Conservation (phyloP, 2,329 filamentous ascomycete genomes). For the Claviceps arundinis region DNA sequence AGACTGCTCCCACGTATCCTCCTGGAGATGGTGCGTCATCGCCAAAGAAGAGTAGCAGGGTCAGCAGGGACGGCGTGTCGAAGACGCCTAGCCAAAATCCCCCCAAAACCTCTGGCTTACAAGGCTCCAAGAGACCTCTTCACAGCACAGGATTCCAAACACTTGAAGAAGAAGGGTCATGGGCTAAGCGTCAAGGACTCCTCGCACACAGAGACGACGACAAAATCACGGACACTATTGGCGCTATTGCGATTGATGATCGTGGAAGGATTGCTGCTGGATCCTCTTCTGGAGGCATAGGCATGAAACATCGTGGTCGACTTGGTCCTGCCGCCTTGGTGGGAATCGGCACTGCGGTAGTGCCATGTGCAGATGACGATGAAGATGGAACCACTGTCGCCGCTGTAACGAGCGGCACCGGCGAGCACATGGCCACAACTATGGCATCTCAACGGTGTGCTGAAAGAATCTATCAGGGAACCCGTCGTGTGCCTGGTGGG, state of each 20-base stretch:
- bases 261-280: slow-evolving; percentile 82
- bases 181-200: slow-evolving; percentile 9
- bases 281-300: slow-evolving; percentile 93
- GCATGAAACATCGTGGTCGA: slow-evolving; percentile 91
- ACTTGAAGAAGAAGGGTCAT: slow-evolving; percentile 3
- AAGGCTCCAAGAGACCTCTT: slow-evolving; percentile 23
- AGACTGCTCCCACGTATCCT: background rate
- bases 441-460: slow-evolving; percentile 82
- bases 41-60: slow-evolving; percentile 6
- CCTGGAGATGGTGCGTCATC: slow-evolving; percentile 10
- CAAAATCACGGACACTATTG: slow-evolving; percentile 80
- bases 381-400: slow-evolving; percentile 58
- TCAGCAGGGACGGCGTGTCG: background rate
- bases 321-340: slow-evolving; percentile 87
- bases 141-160: background rate
- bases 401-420: slow-evolving; percentile 83
- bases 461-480: slow-evolving; percentile 66
- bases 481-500: slow-evolving; percentile 46
- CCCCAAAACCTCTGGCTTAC: background rate
- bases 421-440: slow-evolving; percentile 95
- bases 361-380: slow-evolving; percentile 64
- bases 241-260: slow-evolving; percentile 83
- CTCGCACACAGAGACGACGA: slow-evolving; percentile 32
- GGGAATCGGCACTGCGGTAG: slow-evolving; percentile 77
- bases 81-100: background rate